phyloP scores from a whole-genome alignment of 2,329 filamentous ascomycete species.

The Lecanicillium sp. region DNA sequence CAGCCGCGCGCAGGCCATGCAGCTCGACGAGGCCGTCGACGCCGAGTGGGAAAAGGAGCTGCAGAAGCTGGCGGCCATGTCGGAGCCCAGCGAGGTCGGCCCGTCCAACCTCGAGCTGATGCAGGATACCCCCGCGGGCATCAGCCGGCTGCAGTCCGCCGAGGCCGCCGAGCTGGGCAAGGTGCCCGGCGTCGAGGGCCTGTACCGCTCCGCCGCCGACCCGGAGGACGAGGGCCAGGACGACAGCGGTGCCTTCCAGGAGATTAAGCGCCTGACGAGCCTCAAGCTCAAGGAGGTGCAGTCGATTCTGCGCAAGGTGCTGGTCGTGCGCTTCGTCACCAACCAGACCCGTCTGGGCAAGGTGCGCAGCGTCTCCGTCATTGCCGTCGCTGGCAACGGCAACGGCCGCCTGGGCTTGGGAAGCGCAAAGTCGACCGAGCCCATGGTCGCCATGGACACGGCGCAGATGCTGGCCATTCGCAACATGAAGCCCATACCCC shows the following conservation, averaged over 20 bases:
- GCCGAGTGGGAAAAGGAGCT: slow-evolving; percentile 29
- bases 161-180: slow-evolving; percentile 43
- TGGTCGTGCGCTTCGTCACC: slow-evolving; percentile 67
- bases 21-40: slow-evolving; percentile 29
- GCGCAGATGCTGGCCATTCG: slow-evolving; percentile 74
- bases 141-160: slow-evolving; percentile 29
- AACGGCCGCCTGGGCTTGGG: slow-evolving; percentile 83
- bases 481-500: slow-evolving; percentile 85
- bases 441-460: slow-evolving; percentile 58
- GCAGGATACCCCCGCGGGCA: slow-evolving; percentile 27
- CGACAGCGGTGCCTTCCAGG: slow-evolving; percentile 40
- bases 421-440: slow-evolving; percentile 79
- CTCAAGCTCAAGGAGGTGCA: slow-evolving; percentile 45
- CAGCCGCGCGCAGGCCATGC: slow-evolving; percentile 25
- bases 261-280: slow-evolving; percentile 48
- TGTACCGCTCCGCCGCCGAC: slow-evolving; percentile 41
- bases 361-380: slow-evolving; percentile 65
- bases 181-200: slow-evolving; percentile 43
- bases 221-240: slow-evolving; percentile 43
- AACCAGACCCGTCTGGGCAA: slow-evolving; percentile 98
- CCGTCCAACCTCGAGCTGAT: slow-evolving; percentile 28
- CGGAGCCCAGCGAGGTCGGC: slow-evolving; percentile 22
- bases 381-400: slow-evolving; percentile 80
- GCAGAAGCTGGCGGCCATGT: slow-evolving; percentile 22
- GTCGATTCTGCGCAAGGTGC: slow-evolving; percentile 56